These are phyloP conservation scores for Pueraria montana DNA, from an alignment of 306 rosid genomes.

Conservation along the genomic window DNA sequence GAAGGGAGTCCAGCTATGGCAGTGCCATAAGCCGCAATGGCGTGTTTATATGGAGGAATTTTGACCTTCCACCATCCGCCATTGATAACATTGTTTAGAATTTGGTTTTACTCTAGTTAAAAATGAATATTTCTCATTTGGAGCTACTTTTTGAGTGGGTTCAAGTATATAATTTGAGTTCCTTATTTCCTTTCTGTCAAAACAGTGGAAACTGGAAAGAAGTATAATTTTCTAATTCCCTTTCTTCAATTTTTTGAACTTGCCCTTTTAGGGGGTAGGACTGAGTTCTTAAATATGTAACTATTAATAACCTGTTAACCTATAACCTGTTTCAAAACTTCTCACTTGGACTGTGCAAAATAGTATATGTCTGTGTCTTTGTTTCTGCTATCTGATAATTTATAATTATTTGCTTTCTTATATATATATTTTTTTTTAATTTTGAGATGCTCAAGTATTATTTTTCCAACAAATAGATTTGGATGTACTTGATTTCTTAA, in stretches of 20 bases:
- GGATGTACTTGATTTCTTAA: neutral
- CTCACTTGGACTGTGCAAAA: slow-evolving; percentile 17
- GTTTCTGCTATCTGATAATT: slow-evolving; percentile 22
- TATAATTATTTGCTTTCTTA: slow-evolving; percentile 28
- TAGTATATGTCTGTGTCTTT: neutral
- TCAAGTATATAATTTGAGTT: neutral
- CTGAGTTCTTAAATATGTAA: slow-evolving; percentile 20
- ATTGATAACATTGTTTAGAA: neutral
- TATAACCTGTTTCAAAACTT: neutral
- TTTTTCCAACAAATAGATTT: neutral
- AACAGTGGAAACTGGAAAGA: slow-evolving; percentile 30
- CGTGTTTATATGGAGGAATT: too few relatives aligned
- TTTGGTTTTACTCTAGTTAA: slow-evolving; percentile 24
- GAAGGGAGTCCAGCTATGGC: too few relatives aligned
- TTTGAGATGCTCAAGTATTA: neutral
- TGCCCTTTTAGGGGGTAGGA: slow-evolving; percentile 1
- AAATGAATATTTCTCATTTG: neutral
- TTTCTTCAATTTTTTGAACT: slow-evolving; percentile 25
- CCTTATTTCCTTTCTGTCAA: slow-evolving; percentile 23
- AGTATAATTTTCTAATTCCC: slow-evolving; percentile 1
- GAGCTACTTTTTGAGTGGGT: slow-evolving; percentile 25
- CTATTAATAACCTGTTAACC: slow-evolving; percentile 16
- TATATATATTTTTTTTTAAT: neutral
- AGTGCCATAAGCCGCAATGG: too few relatives aligned
- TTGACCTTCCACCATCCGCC: too few relatives aligned